Evolutionary conservation across 2,329 filamentous ascomycete genomes (phyloP).

Genomic region (Sclerotinia borealis): DNA sequence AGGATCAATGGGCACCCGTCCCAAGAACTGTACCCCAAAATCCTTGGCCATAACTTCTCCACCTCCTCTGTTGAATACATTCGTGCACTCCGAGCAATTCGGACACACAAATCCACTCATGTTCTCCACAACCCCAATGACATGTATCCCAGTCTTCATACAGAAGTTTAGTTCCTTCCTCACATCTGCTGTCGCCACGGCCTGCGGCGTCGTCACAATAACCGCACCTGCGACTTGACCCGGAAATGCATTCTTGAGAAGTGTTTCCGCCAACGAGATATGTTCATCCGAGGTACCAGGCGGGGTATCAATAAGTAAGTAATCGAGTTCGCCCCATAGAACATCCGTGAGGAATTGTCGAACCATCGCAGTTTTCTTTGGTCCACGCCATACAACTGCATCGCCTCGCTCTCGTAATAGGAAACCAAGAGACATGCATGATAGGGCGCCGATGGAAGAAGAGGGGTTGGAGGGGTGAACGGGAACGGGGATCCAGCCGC

Average conservation of each 20-base stretch:
- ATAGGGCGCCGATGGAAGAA: conserved; percentile 54
- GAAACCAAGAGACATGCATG: conserved; percentile 91
- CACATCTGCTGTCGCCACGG: conserved; percentile 87
- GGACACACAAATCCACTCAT: conserved; percentile 91
- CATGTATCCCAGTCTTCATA: conserved; percentile 69
- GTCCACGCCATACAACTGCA: conserved; percentile 94
- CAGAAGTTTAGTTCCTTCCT: conserved; percentile 85
- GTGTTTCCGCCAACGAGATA: conserved; percentile 85
- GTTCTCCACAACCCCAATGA: conserved; percentile 92
- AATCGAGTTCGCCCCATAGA: conserved; percentile 82
- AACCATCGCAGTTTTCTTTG: conserved; percentile 99
- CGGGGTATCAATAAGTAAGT: conserved; percentile 89
- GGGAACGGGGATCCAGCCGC: conserved; percentile 84
- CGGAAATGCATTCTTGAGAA: conserved; percentile 56
- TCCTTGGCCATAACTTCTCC: conserved; percentile 85
- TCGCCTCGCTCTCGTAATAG: conserved; percentile 76
- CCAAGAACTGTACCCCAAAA: conserved; percentile 77
- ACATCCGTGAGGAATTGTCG: conserved; percentile 92
- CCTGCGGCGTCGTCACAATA: conserved; percentile 93
- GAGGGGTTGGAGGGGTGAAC: conserved; percentile 59
- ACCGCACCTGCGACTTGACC: conserved; percentile 80
- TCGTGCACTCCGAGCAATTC: conserved; percentile 76
- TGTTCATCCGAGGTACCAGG: conserved; percentile 96
- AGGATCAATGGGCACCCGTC: conserved; percentile 84
- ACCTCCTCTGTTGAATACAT: conserved; percentile 88